phyloP scores from a whole-genome alignment of 208 protist species.

The Acanthamoeba sp. region DNA sequence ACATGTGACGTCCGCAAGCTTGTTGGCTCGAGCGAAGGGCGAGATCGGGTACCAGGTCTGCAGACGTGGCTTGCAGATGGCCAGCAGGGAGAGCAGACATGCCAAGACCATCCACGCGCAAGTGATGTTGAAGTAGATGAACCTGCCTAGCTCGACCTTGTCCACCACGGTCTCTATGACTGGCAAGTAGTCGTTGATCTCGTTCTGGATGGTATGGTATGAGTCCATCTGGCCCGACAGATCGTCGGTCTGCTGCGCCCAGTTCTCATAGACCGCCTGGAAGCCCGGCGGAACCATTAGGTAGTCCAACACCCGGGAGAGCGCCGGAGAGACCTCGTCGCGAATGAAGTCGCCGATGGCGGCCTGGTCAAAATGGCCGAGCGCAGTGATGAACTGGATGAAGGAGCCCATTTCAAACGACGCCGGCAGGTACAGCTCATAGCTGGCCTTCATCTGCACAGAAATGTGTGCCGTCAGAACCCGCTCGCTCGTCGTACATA shows the following conservation, averaged over 20 bases:
- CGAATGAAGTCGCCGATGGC: not conserved
- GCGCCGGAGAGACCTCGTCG: not conserved
- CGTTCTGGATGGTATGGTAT: not conserved
- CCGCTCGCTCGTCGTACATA: too few species aligned
- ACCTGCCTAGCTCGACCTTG: not conserved
- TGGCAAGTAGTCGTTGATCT: not conserved
- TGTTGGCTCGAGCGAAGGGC: too few species aligned
- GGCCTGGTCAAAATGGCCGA: not conserved
- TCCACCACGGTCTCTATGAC: not conserved
- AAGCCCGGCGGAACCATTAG: not conserved
- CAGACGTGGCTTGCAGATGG: not conserved
- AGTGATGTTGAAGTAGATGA: not conserved
- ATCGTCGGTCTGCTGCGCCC: not conserved
- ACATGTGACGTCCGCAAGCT: too few species aligned
- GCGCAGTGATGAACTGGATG: not conserved
- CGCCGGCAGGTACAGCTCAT: too few species aligned
- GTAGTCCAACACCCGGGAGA: not conserved
- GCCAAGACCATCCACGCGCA: not conserved
- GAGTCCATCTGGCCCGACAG: constrained; percentile 6
- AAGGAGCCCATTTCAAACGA: not conserved
- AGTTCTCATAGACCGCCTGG: not conserved
- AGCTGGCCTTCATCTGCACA: too few species aligned
- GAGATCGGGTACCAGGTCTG: not conserved
- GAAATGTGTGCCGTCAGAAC: too few species aligned
- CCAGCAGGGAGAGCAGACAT: not conserved